Evolutionary conservation across 768 basidiomycete species (phyloP), one percentile per base, ranked within the genome.

Genomic region (Boletus edulis): DNA sequence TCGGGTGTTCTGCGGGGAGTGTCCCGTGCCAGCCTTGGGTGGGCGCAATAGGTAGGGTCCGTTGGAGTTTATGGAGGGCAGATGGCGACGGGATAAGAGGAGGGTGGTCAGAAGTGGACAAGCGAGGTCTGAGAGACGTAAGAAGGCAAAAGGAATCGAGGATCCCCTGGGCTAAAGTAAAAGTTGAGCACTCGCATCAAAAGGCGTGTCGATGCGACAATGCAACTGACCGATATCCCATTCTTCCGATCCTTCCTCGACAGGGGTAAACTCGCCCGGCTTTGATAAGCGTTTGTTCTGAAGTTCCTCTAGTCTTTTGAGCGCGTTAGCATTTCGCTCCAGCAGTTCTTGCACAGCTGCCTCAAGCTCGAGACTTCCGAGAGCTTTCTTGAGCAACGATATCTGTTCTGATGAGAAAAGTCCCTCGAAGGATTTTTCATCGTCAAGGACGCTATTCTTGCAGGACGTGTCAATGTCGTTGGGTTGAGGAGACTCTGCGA

Each of bases 11-110:
- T 13, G 81, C 63, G 12, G 86, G 82, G 4, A 92, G 78, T 3
- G 84, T 91, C 35, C 90, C 90, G 60, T 83, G 75, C 89, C 89
- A 93, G 20, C 89, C 86, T 53, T 75, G 73, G 3, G 81, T 75
- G 15, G 85, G 77, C 10, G 78, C 76, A 24, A 80, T 65, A 2
- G 85, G 87, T 3, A 93, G 74, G 1, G 87, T 87, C 20, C 78
- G 82, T 61, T 90, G 86, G 3, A 94, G 77, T 62, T 80, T 84
- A 59, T 80, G 86, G n/a, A 93, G 78, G 52, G 83, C 70, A 27
- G 82, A 72, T 9, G 85, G 69, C 0, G 89, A 78, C 4, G 91
- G 91, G 10, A 84, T 62, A 34, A 94, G 73, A 1, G 84, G 76
- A 2, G 73, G 64, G 24, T 73, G 57, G 47, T 68, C 67, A 44